A percentile compares a stretch with the other conserved stretches of the same genome.
Evolutionary conservation across 192 early-diverging fungal genomes (phyloP).

Genomic region (Kappamyces sp.): DNA sequence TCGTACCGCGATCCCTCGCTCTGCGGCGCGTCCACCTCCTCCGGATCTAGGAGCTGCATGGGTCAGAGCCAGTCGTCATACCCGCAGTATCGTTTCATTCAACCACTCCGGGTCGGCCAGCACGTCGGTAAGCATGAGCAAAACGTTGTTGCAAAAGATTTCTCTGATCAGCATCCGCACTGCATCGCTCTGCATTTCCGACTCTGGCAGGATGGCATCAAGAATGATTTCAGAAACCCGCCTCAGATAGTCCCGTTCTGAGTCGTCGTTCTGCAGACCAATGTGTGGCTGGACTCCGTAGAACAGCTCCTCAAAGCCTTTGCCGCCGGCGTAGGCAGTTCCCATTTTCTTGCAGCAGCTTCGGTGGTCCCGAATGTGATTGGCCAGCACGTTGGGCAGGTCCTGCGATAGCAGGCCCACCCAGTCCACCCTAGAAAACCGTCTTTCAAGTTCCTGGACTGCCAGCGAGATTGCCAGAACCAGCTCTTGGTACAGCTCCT

Average conservation of each 20-base stretch:
- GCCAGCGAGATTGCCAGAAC: constrained; percentile 7
- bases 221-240: constrained; percentile 31
- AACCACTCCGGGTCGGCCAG: constrained; percentile 30
- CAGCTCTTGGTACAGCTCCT: constrained; percentile 33
- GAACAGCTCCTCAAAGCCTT: constrained; percentile 33
- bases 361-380: constrained; percentile 30
- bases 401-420: constrained; percentile 21
- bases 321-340: constrained; percentile 36
- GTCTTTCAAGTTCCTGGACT: constrained; percentile 18
- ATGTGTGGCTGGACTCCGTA: constrained; percentile 35
- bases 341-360: constrained; percentile 31
- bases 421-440: constrained; percentile 24
- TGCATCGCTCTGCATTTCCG: constrained; percentile 24
- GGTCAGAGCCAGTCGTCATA: not conserved
- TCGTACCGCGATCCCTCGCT: no score
- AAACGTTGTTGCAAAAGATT: constrained; percentile 28
- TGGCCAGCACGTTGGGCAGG: constrained; percentile 26
- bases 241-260: constrained; percentile 32
- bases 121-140: constrained; percentile 20
- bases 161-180: constrained; percentile 28
- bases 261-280: constrained; percentile 24
- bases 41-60: no score
- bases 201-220: constrained; percentile 22
- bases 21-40: no score
- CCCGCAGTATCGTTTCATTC: constrained; percentile 23